Base-by-base conservation (phyloP, 192 early-diverging fungal species). In the Piromyces finnis region DNA sequence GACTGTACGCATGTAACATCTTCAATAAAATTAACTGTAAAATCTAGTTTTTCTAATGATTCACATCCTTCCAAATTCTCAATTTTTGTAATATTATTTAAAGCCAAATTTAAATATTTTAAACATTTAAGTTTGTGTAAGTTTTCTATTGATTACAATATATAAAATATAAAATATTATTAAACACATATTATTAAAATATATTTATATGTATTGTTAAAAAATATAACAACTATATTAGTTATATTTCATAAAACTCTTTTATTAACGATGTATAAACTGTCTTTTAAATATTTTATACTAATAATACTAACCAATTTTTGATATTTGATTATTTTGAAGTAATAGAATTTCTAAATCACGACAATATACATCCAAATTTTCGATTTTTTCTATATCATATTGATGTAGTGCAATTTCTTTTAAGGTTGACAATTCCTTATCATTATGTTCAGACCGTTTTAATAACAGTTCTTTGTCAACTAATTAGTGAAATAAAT, bases 301-400 rank as follows among this genome's bases (percentile, higher is more conserved):
- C n/a, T n/a, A n/a, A n/a, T n/a, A n/a, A n/a, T n/a, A n/a, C n/a
- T n/a, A n/a, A 90, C 87, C 87, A 78, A 91, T 91, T 79, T 87
- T 89, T 41, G 82, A 79, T 26, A 91, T 90, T 35, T 87, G 88
- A 79, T 91, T 91, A 82, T 88, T 86, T 79, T 91, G 90, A 68
- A 91, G 80, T 68, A 85, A 88, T 28, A 91, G 81, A 39, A 90
- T 90, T 82, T 89, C 87, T 29, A 91, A 79, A 79, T 89, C 80
- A 26, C 88, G 83, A 81, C 90, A 91, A 79, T 88, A 91, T 14
- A 87, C 80, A 78, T 90, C 90, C 3, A 91, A 85, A 80, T 87
- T 88, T 85, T 91, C 90, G 28, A 91, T 91, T 81, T 88, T 90
- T 80, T 90, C 90, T 39, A 91, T 86, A 81, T 90, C 90, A 80